phyloP scores from a whole-genome alignment of 1,284 basidiomycete genomes.

The Moesziomyces sp. region DNA sequence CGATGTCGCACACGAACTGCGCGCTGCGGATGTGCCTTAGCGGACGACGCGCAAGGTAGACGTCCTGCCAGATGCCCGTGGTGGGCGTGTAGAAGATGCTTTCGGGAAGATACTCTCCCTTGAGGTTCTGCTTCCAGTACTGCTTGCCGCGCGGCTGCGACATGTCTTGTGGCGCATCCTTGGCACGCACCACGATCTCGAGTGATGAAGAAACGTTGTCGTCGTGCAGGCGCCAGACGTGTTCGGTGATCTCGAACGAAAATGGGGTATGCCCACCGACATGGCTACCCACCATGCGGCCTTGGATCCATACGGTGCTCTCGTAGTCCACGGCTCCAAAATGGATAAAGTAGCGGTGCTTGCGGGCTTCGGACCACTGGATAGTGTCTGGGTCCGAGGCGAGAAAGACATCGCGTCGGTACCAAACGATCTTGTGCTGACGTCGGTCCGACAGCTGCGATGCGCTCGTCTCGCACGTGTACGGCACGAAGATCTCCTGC shows the following conservation, averaged over 20 bases:
- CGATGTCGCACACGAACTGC: slow-evolving; percentile 36
- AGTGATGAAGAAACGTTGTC: neutral
- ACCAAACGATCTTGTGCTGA: slow-evolving; percentile 25
- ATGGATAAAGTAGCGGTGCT: slow-evolving; percentile 25
- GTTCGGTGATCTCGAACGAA: slow-evolving; percentile 35
- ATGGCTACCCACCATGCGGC: slow-evolving; percentile 22
- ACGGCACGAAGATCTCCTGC: slow-evolving; percentile 30
- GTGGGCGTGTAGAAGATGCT: slow-evolving; percentile 54
- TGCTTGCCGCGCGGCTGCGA: slow-evolving; percentile 49
- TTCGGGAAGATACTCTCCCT: slow-evolving; percentile 22
- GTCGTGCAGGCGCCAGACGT: neutral
- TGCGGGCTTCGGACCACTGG: neutral
- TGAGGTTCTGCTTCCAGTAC: slow-evolving; percentile 43
- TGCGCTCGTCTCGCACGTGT: slow-evolving; percentile 18
- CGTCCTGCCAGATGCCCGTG: slow-evolving; percentile 51
- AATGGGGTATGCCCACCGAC: slow-evolving; percentile 35
- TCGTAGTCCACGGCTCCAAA: slow-evolving; percentile 57
- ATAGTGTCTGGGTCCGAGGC: neutral
- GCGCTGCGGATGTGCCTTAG: slow-evolving; percentile 19
- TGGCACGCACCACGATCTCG: slow-evolving; percentile 26
- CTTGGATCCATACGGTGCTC: slow-evolving; percentile 38
- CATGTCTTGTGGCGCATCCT: slow-evolving; percentile 40
- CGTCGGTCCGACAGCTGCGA: slow-evolving; percentile 13
- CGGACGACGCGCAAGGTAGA: slow-evolving; percentile 39
- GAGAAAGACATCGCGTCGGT: slow-evolving; percentile 7